phyloP scores from a whole-genome alignment of 345 rosid species.

The Gossypium anomalum region DNA sequence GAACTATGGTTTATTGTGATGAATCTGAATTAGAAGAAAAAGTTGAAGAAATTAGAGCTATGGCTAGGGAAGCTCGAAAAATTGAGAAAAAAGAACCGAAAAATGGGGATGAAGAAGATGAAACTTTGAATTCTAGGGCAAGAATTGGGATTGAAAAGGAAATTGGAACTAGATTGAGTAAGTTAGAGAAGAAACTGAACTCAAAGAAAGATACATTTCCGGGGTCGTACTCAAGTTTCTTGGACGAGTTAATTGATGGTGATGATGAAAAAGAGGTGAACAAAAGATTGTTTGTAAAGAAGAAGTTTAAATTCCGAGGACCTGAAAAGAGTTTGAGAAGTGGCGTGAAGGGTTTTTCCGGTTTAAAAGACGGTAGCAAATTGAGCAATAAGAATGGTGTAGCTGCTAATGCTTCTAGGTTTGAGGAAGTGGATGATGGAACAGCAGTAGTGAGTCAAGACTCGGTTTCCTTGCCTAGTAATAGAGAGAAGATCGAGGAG shows the following conservation, averaged over 20 bases:
- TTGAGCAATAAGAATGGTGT: conserved; percentile 10
- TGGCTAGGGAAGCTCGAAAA: conserved; percentile 73
- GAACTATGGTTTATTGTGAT: conserved; percentile 29
- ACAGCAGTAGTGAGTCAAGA: conserved; percentile 4
- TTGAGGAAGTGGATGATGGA: conserved; percentile 3
- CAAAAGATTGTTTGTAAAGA: conserved; percentile 42
- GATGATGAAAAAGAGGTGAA: conserved; percentile 21
- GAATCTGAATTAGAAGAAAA: conserved; percentile 41
- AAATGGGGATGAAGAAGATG: conserved; percentile 28
- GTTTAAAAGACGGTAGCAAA: conserved; percentile 13
- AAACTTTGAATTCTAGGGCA: conserved; percentile 20
- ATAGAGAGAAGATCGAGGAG: conserved; percentile 13
- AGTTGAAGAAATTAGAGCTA: conserved; percentile 57
- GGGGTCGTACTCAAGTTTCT: conserved; percentile 23
- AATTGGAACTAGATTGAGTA: conserved; percentile 55
- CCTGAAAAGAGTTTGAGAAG: conserved; percentile 20
- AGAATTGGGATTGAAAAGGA: conserved; percentile 53
- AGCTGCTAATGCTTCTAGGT: conserved; percentile 1
- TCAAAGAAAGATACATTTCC: conserved; percentile 46
- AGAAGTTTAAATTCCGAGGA: conserved; percentile 46
- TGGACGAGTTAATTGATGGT: conserved; percentile 27
- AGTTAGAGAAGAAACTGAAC: conserved; percentile 53
- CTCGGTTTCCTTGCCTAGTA: conserved; percentile 12
- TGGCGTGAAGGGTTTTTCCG: conserved; percentile 47
- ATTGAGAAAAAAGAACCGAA: conserved; percentile 36